Evolutionary conservation across 768 basidiomycete species (phyloP).

Genomic region (Amanita subjunquillea): DNA sequence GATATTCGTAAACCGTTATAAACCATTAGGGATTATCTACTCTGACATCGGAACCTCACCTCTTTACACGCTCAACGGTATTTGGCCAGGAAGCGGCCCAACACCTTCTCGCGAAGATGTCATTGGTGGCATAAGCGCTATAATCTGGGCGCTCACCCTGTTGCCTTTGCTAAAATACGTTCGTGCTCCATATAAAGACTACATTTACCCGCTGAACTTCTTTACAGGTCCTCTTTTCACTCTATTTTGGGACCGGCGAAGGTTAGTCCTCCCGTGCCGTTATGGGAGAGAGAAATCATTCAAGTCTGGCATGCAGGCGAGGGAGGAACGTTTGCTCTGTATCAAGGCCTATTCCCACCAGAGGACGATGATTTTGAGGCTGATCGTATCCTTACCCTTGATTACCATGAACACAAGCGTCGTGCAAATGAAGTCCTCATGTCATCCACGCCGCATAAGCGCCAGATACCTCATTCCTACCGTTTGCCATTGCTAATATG

Average conservation of each 20-base stretch:
- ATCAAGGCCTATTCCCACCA: slow-evolving; percentile 47
- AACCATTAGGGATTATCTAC: slow-evolving; percentile 33
- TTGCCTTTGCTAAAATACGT: slow-evolving; percentile 62
- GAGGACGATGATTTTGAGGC: slow-evolving; percentile 31
- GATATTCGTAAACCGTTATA: neutral
- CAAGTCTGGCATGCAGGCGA: slow-evolving; percentile 30
- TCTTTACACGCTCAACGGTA: slow-evolving; percentile 54
- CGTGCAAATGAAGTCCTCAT: neutral
- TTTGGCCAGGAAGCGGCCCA: slow-evolving; percentile 40
- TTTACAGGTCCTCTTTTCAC: neutral
- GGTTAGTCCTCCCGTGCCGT: neutral
- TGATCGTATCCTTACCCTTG: slow-evolving; percentile 44
- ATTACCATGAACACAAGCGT: slow-evolving; percentile 17
- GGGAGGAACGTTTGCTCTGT: slow-evolving; percentile 59
- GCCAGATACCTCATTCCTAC: slow-evolving; percentile 18
- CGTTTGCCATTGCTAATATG: slow-evolving; percentile 45
- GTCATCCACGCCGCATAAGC: slow-evolving; percentile 6
- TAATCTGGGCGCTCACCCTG: slow-evolving; percentile 54
- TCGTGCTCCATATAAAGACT: slow-evolving; percentile 11
- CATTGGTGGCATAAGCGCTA: slow-evolving; percentile 52
- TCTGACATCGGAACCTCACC: slow-evolving; percentile 50
- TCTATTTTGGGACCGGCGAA: slow-evolving; percentile 1
- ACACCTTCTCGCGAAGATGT: slow-evolving; percentile 47
- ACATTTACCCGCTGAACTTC: slow-evolving; percentile 26
- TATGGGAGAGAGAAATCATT: neutral